A percentile compares a stretch with the other conserved stretches of the same genome.
Evolutionary conservation across 768 basidiomycete species (phyloP).

Genomic region (Termitomyces sp.): DNA sequence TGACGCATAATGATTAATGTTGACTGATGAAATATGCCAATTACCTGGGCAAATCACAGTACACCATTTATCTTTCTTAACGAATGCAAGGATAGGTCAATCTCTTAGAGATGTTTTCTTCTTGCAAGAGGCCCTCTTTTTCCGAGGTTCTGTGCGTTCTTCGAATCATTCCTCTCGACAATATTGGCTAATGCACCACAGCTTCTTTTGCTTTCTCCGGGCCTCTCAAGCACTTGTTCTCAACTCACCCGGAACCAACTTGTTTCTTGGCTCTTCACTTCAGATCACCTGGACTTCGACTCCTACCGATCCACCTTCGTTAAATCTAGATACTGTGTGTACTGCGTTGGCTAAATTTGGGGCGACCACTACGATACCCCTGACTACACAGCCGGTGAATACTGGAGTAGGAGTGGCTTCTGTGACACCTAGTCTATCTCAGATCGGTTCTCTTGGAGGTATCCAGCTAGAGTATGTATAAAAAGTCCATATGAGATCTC

Average conservation of each 20-base stretch:
- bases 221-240: neutral
- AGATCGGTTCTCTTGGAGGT: neutral
- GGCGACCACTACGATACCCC: neutral
- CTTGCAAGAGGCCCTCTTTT: neutral
- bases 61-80: neutral
- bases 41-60: neutral
- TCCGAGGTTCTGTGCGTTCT: neutral
- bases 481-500: neutral
- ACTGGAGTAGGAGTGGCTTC: neutral
- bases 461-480: neutral
- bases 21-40: constrained; percentile 4
- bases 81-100: neutral
- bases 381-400: neutral
- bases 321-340: neutral
- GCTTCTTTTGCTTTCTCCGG: constrained; percentile 1
- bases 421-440: neutral
- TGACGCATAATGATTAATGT: neutral
- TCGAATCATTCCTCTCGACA: neutral
- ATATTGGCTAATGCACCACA: neutral
- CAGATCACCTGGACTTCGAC: constrained; percentile 1
- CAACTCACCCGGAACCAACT: neutral
- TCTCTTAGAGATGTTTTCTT: neutral
- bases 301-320: neutral
- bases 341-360: neutral
- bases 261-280: neutral